A percentile compares a stretch with the other conserved stretches of the same genome.
Evolutionary conservation across 768 basidiomycete species (phyloP).

Genomic region (Mrakia frigida): DNA sequence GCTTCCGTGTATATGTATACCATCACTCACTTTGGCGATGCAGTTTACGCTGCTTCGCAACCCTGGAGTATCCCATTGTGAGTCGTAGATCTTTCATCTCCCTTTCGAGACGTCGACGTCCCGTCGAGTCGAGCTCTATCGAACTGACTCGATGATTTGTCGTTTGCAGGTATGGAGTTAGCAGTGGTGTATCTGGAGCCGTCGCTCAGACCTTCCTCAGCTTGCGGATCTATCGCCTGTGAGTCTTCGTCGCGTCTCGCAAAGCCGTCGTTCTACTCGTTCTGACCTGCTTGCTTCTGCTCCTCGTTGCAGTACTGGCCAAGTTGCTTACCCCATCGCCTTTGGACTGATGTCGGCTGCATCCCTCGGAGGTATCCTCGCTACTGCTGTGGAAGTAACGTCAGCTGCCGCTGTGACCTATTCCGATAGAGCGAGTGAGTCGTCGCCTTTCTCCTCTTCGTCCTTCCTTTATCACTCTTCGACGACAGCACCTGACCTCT

Average conservation of each 20-base stretch:
- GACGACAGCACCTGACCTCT: background rate
- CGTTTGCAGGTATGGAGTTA: background rate
- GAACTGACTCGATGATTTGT: background rate
- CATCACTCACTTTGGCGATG: background rate
- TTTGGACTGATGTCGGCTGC: background rate
- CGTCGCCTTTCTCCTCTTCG: background rate
- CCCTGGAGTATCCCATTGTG: background rate
- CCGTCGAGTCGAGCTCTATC: background rate
- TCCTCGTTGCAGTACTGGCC: background rate
- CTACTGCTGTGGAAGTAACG: background rate
- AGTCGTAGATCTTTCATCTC: background rate
- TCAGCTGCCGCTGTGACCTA: background rate
- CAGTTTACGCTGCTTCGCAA: background rate
- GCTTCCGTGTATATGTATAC: background rate
- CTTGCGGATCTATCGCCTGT: background rate
- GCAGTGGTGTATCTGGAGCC: background rate
- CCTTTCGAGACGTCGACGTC: background rate
- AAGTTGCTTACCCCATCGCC: background rate
- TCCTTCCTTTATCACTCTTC: background rate
- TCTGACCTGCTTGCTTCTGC: background rate
- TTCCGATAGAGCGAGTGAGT: slow-evolving; percentile 6
- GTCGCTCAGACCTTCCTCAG: slow-evolving; percentile 8
- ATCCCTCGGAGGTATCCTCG: background rate
- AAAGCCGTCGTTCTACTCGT: background rate
- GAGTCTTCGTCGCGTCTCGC: background rate